Conservation (phyloP, 805 yeast genomes). For the Yarrowia porcina region DNA sequence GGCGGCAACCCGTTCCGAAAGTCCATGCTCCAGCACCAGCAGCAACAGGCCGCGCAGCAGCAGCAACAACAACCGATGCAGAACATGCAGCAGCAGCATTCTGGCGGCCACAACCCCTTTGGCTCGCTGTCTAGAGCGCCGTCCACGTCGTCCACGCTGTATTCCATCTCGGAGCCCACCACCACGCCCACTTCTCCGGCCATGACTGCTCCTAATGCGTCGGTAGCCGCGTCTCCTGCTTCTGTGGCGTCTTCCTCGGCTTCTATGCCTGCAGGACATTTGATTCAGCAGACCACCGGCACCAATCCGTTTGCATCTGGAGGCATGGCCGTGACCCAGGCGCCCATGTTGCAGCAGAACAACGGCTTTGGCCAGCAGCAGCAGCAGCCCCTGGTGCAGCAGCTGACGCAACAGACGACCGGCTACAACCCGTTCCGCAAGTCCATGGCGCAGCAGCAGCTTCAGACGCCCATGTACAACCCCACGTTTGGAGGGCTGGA, state of each 20-base stretch:
- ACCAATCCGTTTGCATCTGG: conserved; percentile 46
- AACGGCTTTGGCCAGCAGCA: conserved; percentile 24
- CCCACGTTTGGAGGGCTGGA: conserved; percentile 72
- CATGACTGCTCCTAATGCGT: conserved; percentile 34
- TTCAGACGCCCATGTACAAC: conserved; percentile 28
- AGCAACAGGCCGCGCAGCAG: conserved; percentile 16
- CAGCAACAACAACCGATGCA: conserved; percentile 8
- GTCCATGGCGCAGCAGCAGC: conserved; percentile 39
- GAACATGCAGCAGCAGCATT: conserved; percentile 2
- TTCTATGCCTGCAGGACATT: conserved; percentile 26
- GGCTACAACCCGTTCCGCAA: conserved; percentile 58
- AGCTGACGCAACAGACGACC: conserved; percentile 42
- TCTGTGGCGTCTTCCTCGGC: conserved; percentile 25
- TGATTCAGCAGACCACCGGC: conserved; percentile 35
- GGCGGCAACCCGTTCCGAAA: background rate
- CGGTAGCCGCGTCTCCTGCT: conserved; percentile 15
- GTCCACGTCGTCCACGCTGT: conserved; percentile 28
- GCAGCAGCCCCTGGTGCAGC: conserved; percentile 28
- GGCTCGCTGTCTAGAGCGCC: conserved; percentile 32
- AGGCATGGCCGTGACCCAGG: conserved; percentile 3
- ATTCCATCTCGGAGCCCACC: conserved; percentile 25
- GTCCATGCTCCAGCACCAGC: conserved; percentile 5
- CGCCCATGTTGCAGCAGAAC: conserved; percentile 21
- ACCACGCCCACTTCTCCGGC: conserved; percentile 32
- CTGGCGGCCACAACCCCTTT: conserved; percentile 29